Percentiles rank a stretch among this genome's conserved stretches.
Conservation (phyloP, 2,329 filamentous ascomycete species). For the Fusarium stilboides region DNA sequence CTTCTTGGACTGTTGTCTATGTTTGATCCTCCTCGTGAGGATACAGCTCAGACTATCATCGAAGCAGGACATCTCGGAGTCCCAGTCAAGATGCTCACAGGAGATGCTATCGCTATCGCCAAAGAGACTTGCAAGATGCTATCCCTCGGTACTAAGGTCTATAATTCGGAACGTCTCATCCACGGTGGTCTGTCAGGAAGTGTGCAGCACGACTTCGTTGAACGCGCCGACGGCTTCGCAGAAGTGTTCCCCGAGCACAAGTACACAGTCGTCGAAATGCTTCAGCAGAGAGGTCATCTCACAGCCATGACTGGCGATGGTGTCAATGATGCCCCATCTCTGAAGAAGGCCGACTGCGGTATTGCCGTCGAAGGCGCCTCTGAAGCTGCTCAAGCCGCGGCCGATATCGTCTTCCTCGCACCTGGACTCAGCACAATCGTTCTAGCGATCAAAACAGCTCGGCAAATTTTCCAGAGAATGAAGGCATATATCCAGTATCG, state of each 20-base stretch:
- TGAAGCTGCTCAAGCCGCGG: constrained; percentile 29
- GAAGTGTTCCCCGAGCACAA: constrained; percentile 34
- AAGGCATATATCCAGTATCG: constrained; percentile 40
- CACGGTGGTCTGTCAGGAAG: constrained; percentile 25
- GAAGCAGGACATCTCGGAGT: constrained; percentile 31
- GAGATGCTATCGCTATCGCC: constrained; percentile 34
- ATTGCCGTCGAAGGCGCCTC: constrained; percentile 33
- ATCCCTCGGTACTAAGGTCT: constrained; percentile 24
- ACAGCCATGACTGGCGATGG: constrained; percentile 36
- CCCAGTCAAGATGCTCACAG: constrained; percentile 30
- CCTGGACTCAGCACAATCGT: constrained; percentile 12
- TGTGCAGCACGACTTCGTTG: constrained; percentile 35
- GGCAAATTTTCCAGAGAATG: constrained; percentile 34
- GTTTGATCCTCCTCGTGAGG: constrained; percentile 31
- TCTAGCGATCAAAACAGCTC: constrained; percentile 3
- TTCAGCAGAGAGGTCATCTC: constrained; percentile 23
- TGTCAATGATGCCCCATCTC: constrained; percentile 24
- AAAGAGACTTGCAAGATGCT: constrained; percentile 38
- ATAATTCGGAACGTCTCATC: constrained; percentile 27
- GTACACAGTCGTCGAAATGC: constrained; percentile 32
- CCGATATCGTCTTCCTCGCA: constrained; percentile 30
- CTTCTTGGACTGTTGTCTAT: constrained; percentile 27
- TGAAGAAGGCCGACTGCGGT: constrained; percentile 30
- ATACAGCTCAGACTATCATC: constrained; percentile 32
- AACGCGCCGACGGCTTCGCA: constrained; percentile 33